Percentiles rank a stretch among this genome's conserved stretches.
phyloP scores from a whole-genome alignment of 2,329 filamentous ascomycete genomes.

The Ophiostoma pallidulum region DNA sequence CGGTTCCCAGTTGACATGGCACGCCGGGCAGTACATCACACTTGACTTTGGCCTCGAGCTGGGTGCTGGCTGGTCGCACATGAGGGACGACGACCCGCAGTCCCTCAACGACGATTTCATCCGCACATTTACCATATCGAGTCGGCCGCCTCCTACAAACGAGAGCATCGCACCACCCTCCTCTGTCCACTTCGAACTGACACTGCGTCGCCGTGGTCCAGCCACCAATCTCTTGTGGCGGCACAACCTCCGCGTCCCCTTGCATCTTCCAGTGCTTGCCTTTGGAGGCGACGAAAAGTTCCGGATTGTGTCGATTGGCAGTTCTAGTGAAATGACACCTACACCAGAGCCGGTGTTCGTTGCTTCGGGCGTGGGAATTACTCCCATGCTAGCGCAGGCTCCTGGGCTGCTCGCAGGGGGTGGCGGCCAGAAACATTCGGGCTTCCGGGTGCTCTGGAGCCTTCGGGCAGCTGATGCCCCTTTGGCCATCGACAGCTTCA shows the following conservation, averaged over 20 bases:
- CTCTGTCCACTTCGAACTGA: conserved; percentile 55
- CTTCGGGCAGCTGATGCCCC: conserved; percentile 51
- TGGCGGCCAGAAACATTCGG: conserved; percentile 23
- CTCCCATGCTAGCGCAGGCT: conserved; percentile 66
- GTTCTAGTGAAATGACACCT: conserved; percentile 17
- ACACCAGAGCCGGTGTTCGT: conserved; percentile 47
- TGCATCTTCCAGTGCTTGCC: conserved; percentile 60
- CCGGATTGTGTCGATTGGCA: conserved; percentile 23
- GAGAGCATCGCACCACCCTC: not conserved
- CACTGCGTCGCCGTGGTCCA: conserved; percentile 57
- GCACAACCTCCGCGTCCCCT: conserved; percentile 36
- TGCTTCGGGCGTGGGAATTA: conserved; percentile 75
- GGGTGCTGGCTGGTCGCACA: conserved; percentile 67
- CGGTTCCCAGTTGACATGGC: conserved; percentile 37
- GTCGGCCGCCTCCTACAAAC: conserved; percentile 33
- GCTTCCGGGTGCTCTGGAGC: conserved; percentile 60
- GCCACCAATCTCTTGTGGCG: conserved; percentile 58
- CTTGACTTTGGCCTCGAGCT: conserved; percentile 63
- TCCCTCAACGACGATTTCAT: conserved; percentile 79
- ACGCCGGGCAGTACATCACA: conserved; percentile 67
- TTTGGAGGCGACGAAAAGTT: conserved; percentile 56
- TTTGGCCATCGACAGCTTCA: conserved; percentile 52
- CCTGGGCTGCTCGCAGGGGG: conserved; percentile 30
- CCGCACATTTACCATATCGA: conserved; percentile 74
- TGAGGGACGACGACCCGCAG: conserved; percentile 70